These are phyloP conservation scores for Suillus ampliporus DNA, from an alignment of 768 basidiomycete genomes.

Conservation along the genomic window DNA sequence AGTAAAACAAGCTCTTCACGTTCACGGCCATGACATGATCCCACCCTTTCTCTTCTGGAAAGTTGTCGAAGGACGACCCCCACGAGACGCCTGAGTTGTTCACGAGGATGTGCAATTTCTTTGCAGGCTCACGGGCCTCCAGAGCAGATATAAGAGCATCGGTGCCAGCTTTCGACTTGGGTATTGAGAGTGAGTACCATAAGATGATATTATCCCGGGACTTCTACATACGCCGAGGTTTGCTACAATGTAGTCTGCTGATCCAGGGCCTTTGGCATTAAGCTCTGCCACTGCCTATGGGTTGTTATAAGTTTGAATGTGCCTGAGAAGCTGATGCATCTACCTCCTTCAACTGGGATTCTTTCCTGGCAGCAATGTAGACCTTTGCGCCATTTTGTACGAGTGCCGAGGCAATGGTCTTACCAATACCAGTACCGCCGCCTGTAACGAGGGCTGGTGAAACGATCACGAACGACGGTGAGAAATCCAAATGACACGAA, in stretches of 20 bases:
- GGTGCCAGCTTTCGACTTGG: constrained; percentile 78
- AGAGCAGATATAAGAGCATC: constrained; percentile 72
- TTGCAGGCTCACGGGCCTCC: constrained; percentile 60
- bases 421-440: constrained; percentile 83
- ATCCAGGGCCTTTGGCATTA: constrained; percentile 62
- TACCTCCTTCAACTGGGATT: constrained; percentile 77
- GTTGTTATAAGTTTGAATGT: background rate
- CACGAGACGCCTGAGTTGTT: constrained; percentile 86
- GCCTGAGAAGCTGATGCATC: constrained; percentile 15
- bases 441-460: constrained; percentile 78
- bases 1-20: constrained; percentile 85
- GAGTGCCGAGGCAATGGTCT: constrained; percentile 82
- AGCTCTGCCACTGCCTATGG: constrained; percentile 60
- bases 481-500: constrained; percentile 6
- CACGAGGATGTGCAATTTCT: constrained; percentile 79
- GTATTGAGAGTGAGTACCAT: constrained; percentile 1
- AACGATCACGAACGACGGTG: constrained; percentile 3
- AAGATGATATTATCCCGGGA: background rate
- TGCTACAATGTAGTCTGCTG: constrained; percentile 74
- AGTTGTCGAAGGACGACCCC: constrained; percentile 72
- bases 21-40: constrained; percentile 83
- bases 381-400: constrained; percentile 88
- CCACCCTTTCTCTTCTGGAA: constrained; percentile 87
- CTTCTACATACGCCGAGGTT: constrained; percentile 65
- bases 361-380: constrained; percentile 88